A percentile compares a stretch with the other conserved stretches of the same genome.
phyloP scores from a whole-genome alignment of 2,329 filamentous ascomycete genomes.

The Elsinoe arachidis region DNA sequence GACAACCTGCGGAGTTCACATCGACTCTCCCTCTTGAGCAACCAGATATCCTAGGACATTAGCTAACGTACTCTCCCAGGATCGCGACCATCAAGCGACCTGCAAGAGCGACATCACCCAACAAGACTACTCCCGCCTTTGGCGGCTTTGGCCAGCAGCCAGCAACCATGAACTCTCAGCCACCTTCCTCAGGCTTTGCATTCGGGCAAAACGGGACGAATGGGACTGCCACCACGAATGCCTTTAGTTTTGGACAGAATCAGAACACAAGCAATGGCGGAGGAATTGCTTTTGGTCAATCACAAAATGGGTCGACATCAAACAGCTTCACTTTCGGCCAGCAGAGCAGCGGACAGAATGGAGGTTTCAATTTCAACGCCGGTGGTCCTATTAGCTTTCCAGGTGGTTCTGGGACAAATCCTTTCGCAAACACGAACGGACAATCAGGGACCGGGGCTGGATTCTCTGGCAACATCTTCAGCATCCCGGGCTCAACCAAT shows the following conservation, averaged over 20 bases:
- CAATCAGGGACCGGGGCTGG: background rate
- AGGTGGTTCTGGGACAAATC: constrained; percentile 1
- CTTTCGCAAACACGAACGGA: constrained; percentile 4
- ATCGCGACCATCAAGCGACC: constrained; percentile 9
- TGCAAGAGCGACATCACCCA: constrained; percentile 2
- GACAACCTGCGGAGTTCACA: background rate
- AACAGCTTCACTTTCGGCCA: constrained; percentile 5
- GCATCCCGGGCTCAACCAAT: background rate
- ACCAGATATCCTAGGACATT: background rate
- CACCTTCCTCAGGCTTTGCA: background rate
- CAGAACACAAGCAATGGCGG: background rate
- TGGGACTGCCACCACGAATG: background rate
- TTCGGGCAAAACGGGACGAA: constrained; percentile 10
- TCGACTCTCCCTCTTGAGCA: no score
- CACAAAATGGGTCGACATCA: background rate
- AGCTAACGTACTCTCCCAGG: background rate
- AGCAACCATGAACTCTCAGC: background rate
- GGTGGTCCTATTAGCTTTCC: constrained; percentile 11
- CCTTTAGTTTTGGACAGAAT: background rate
- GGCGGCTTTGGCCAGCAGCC: constrained; percentile 9
- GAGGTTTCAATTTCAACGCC: constrained; percentile 10
- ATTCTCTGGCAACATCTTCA: constrained; percentile 12
- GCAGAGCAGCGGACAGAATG: background rate
- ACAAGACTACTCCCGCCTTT: constrained; percentile 2
- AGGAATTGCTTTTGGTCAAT: constrained; percentile 15